These are phyloP conservation scores for Lojkania enalia DNA, from an alignment of 2,329 filamentous ascomycete species.

Conservation along the genomic window DNA sequence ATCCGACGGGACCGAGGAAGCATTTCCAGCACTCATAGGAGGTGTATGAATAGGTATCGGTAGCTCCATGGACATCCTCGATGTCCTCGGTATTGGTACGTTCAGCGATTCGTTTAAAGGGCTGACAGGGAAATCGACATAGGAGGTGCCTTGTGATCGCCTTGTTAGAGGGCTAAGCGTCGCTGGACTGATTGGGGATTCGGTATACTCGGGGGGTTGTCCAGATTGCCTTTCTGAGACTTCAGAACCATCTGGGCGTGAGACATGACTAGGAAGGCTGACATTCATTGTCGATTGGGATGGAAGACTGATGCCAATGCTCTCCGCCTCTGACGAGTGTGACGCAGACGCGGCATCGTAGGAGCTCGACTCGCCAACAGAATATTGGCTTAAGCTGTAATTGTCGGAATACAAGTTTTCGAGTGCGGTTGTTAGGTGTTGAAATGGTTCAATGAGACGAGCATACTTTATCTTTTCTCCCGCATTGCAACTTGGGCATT, in stretches of 20 bases:
- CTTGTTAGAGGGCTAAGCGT: conserved; percentile 10
- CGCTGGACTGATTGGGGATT: conserved; percentile 28
- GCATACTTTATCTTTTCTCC: conserved; percentile 38
- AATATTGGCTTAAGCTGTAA: conserved; percentile 27
- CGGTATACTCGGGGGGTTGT: conserved; percentile 23
- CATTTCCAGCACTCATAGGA: conserved; percentile 8
- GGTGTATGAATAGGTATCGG: conserved; percentile 27
- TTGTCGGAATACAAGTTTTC: conserved; percentile 24
- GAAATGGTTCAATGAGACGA: conserved; percentile 41
- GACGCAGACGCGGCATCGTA: conserved; percentile 23
- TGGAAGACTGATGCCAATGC: conserved; percentile 17
- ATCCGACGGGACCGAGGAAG: conserved; percentile 18
- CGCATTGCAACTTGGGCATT: conserved; percentile 37
- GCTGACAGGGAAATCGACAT: conserved; percentile 22
- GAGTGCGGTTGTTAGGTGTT: conserved; percentile 26
- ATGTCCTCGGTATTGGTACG: conserved; percentile 25
- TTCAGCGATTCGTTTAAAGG: conserved; percentile 29
- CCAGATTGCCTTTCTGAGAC: conserved; percentile 3
- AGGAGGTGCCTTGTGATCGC: conserved; percentile 12
- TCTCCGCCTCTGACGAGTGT: conserved; percentile 21
- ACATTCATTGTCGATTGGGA: conserved; percentile 22
- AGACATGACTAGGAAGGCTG: conserved; percentile 15
- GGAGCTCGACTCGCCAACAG: conserved; percentile 22
- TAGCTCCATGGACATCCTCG: conserved; percentile 26
- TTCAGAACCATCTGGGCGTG: conserved; percentile 14